Conservation (phyloP, 106 monocot genomes). For the Gastrodia elata region DNA sequence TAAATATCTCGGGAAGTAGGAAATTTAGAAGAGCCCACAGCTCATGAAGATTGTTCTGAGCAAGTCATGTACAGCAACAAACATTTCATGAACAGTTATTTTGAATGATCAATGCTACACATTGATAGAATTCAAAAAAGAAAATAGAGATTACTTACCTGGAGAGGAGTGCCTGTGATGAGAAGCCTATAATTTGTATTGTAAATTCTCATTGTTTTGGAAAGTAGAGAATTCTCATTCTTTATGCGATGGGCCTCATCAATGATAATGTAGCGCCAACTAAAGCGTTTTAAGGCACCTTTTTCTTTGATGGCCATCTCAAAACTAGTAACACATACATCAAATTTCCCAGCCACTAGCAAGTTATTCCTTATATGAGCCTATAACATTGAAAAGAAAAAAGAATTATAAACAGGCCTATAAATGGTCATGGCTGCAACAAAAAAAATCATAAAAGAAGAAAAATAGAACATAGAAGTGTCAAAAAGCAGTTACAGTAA, state of each 20-base stretch:
- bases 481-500: not conserved
- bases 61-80: not conserved
- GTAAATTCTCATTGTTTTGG: constrained; percentile 93
- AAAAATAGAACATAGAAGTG: not conserved
- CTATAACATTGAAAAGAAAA: constrained; percentile 33
- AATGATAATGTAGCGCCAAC: constrained; percentile 94
- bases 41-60: constrained; percentile 96
- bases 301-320: constrained; percentile 95
- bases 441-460: not conserved
- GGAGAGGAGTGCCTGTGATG: constrained; percentile 95
- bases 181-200: constrained; percentile 90
- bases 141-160: constrained; percentile 33
- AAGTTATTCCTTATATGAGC: constrained; percentile 74
- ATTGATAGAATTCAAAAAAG: not conserved
- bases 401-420: not conserved
- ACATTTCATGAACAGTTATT: not conserved
- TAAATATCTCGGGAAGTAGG: constrained; percentile 95
- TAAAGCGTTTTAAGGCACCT: constrained; percentile 59
- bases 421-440: not conserved
- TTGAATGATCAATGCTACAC: not conserved
- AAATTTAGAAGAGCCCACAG: constrained; percentile 96
- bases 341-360: constrained; percentile 83
- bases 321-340: constrained; percentile 91
- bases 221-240: constrained; percentile 92
- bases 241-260: constrained; percentile 96